Base-by-base conservation (phyloP, 129 eudicot genomes). In the Tagetes erecta region DNA sequence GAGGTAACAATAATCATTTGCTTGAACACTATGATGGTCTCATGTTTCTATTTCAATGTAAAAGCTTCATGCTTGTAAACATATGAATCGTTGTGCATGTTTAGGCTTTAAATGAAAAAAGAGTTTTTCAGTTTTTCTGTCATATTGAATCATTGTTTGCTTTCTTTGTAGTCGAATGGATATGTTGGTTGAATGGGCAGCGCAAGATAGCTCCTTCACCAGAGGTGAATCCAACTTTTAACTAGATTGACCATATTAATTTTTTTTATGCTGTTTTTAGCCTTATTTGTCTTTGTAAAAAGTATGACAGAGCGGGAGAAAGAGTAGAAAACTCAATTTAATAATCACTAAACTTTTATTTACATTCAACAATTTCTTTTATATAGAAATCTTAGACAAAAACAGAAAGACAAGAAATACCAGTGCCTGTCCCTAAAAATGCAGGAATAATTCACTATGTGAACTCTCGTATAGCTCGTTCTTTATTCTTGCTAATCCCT, bases 161-260 rank as follows among this genome's bases (percentile, higher is more conserved):
- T 8, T 39, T 56, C 38, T 36, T 58, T 83, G 82, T 84, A 95
- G 99, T 95, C 75, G 99, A 95, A 83, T 95, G 99, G 99, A 91
- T 95, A 80, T 88, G 96, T 71, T 95, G 99, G 99, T 86, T 95
- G 70, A 95, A 95, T 79, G 99, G 99, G 72, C 99, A 95, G 79
- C 97, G 97, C 7, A 95, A 95, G 83, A 79, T 57, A 68, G 99
- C 99, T 76, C 99, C 99, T 12, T 76, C 99, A 6, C 88, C 88
- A 11, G 99, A 94, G 99, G 99, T 94, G 80, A 50, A 41, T 64
- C 41, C 27, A 60, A 60, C 66, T 42, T 49, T 60, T 87, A 40
- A 59, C 41, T 59, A 8, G 39, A n/a, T 59, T 34, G 65, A 35
- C 41, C 39, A 33, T 34, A 59, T 59, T 39, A 58, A 59, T 34